Evolutionary conservation across 2,329 filamentous ascomycete species (phyloP).

Genomic region (Didymella arachidicola): DNA sequence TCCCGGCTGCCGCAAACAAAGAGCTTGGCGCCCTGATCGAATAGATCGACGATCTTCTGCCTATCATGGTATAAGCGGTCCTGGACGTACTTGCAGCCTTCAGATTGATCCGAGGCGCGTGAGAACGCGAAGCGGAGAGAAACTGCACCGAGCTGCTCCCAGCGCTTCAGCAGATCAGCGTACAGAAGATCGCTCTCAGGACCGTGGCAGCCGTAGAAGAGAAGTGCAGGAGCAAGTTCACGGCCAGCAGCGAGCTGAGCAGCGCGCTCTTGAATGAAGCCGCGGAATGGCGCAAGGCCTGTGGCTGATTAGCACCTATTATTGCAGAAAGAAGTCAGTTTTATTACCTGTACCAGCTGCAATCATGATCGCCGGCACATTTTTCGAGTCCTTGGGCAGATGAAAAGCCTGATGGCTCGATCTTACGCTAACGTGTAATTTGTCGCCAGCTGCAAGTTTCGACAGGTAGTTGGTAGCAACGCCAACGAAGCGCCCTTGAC

Average conservation of each 20-base stretch:
- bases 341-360: conserved; percentile 44
- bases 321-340: background rate
- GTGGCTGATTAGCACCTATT: background rate
- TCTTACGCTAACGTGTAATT: conserved; percentile 54
- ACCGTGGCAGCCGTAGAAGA: conserved; percentile 70
- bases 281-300: conserved; percentile 56
- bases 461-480: conserved; percentile 56
- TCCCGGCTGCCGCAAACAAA: conserved; percentile 69
- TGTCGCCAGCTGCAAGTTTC: conserved; percentile 51
- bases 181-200: conserved; percentile 68
- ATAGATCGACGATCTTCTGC: conserved; percentile 56
- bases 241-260: conserved; percentile 58
- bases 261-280: conserved; percentile 53
- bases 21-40: conserved; percentile 61
- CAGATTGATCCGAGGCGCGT: conserved; percentile 50
- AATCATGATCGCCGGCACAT: conserved; percentile 53
- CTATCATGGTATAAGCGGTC: conserved; percentile 60
- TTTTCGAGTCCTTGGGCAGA: conserved; percentile 52
- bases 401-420: conserved; percentile 54
- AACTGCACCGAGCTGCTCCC: conserved; percentile 68
- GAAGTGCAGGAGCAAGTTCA: conserved; percentile 65
- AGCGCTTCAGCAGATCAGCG: conserved; percentile 63
- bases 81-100: conserved; percentile 63
- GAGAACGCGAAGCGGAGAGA: conserved; percentile 69
- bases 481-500: conserved; percentile 55